These are phyloP conservation scores for sweet orange (Citrus sinensis) DNA, from an alignment of 345 rosid species.

Conservation along the genomic window DNA sequence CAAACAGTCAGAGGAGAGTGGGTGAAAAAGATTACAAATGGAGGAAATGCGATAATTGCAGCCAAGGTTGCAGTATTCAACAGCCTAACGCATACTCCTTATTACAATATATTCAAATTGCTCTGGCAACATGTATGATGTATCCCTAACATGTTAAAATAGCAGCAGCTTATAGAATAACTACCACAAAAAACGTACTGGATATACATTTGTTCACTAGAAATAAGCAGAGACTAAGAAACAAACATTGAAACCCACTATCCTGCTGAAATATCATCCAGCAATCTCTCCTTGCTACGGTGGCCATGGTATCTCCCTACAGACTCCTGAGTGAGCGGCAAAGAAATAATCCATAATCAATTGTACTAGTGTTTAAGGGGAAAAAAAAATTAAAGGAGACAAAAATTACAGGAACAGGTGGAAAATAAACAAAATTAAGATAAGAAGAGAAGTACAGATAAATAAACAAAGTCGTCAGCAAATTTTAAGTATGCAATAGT, in stretches of 20 bases:
- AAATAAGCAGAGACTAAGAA: not conserved
- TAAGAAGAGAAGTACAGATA: not conserved
- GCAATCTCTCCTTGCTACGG: constrained; percentile 3
- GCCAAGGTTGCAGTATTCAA: not conserved
- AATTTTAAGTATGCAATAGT: constrained; percentile 18
- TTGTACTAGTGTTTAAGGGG: not conserved
- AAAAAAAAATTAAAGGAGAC: not conserved
- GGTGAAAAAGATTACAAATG: not conserved
- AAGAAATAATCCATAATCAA: constrained; percentile 2
- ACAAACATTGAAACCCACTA: not conserved
- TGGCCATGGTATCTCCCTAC: constrained; percentile 9
- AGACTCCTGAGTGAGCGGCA: constrained; percentile 7
- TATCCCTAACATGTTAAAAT: not conserved
- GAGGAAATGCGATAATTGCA: not conserved
- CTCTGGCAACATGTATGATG: not conserved
- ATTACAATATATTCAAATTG: constrained; percentile 8
- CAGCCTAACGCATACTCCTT: not conserved
- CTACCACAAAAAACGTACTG: constrained; percentile 6
- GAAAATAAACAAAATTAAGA: not conserved
- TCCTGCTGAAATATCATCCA: constrained; percentile 5
- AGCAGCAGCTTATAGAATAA: not conserved
- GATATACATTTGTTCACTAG: constrained; percentile 19
- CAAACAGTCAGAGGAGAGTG: not conserved
- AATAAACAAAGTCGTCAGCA: constrained; percentile 14
- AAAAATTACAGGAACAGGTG: not conserved